Evolutionary conservation across 768 basidiomycete species (phyloP), one percentile per base, ranked within the genome.

Genomic region (Candolleomyces eurysporus): DNA sequence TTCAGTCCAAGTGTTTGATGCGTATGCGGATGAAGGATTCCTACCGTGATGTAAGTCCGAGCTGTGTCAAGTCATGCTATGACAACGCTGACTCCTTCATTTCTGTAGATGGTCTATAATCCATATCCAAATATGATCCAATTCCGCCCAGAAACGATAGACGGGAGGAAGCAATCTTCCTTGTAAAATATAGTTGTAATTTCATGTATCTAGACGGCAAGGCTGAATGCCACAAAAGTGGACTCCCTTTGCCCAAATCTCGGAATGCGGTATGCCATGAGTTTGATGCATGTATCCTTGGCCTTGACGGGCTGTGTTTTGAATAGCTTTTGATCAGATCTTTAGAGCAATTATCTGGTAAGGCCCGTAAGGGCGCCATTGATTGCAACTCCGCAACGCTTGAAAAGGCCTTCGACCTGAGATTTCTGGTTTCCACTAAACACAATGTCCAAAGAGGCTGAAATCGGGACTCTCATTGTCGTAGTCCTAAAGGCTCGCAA

Each of bases 401-500:
- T 56, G 57, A 60, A 63, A 65, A n/a, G 26, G 21, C 40, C 45
- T 17, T 59, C 61, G 63, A 51, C 19, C 54, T 21, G 17, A 21
- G 31, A 40, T 59, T 57, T 26, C 43, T 63, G 45, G 60, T 63
- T 40, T 65, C 66, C 51, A 48, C 51, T 50, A 26, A 45, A 49
- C 19, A 22, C 45, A 43, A 74, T 76, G 70, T 70, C 76, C 49
- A 72, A 73, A 62, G 77, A 76, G 52, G 59, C 77, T 64, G 84
- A 87, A 73, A 75, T 95, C 31, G 94, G 94, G 16, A 96, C 92
- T 8, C 81, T 96, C 57, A 84, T 94, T 60, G 82, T 94, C 36
- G 90, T 96, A 48, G 83, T 96, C 17, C 83, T 96, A 65, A 93
- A 95, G 74, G 94, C 91, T 5, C 83, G 83, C 63, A 89, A 96